Evolutionary conservation across 2,329 filamentous ascomycete species (phyloP).

Genomic region (Reticulascus tulasneorum): DNA sequence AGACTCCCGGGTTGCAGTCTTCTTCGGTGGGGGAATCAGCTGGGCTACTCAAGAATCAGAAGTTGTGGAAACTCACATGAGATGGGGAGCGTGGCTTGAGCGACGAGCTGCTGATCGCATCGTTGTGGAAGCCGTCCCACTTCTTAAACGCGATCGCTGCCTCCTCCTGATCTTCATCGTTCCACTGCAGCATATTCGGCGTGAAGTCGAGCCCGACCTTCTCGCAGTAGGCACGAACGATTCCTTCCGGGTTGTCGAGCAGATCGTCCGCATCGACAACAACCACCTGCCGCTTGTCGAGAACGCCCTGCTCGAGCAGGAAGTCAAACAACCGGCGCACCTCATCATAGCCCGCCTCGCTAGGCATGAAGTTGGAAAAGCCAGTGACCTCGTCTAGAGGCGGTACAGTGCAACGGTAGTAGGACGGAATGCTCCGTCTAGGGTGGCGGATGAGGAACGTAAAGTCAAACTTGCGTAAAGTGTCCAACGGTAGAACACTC

Average conservation of each 20-base stretch:
- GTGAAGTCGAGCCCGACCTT: constrained; percentile 74
- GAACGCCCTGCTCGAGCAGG: constrained; percentile 61
- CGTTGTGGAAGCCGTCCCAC: constrained; percentile 96
- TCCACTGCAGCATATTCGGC: constrained; percentile 80
- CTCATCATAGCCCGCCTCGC: constrained; percentile 87
- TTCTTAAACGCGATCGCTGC: constrained; percentile 83
- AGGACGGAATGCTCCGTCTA: constrained; percentile 85
- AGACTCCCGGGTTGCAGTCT: constrained; percentile 58
- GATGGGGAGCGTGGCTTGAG: constrained; percentile 67
- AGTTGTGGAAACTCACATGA: constrained; percentile 42
- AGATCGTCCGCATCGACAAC: constrained; percentile 93
- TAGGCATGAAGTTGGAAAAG: constrained; percentile 81
- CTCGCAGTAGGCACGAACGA: constrained; percentile 76
- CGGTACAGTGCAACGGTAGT: constrained; percentile 89
- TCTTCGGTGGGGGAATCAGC: constrained; percentile 36
- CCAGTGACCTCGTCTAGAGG: constrained; percentile 79
- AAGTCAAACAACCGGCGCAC: constrained; percentile 85
- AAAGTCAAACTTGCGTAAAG: constrained; percentile 82
- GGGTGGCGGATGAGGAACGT: constrained; percentile 96
- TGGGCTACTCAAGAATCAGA: background rate
- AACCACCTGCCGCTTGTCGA: constrained; percentile 73
- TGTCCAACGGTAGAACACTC: constrained; percentile 71
- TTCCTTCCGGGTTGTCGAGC: constrained; percentile 74
- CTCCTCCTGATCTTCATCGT: constrained; percentile 67
- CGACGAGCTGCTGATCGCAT: constrained; percentile 78